Conservation (phyloP, 2,329 filamentous ascomycete species). For the Westerdykella aurantiaca region DNA sequence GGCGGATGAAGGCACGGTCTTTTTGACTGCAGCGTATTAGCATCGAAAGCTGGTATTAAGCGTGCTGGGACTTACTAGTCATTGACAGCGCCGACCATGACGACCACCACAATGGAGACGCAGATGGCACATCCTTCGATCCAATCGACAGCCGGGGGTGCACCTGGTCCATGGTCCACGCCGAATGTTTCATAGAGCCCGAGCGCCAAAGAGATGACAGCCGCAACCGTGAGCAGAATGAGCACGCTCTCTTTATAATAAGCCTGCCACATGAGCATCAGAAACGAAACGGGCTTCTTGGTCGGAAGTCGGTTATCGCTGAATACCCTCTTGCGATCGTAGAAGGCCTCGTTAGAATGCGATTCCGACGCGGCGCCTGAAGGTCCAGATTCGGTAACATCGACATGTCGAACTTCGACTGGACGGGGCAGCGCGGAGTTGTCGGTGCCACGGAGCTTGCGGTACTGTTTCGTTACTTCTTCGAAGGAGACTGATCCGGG, state of each 20-base stretch:
- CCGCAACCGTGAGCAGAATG: conserved; percentile 62
- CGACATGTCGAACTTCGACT: conserved; percentile 9
- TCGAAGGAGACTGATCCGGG: conserved; percentile 46
- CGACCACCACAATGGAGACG: conserved; percentile 35
- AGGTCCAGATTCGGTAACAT: conserved; percentile 11
- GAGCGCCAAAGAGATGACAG: conserved; percentile 61
- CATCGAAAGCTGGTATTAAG: too few relatives aligned
- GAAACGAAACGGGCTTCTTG: conserved; percentile 57
- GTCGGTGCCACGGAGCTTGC: conserved; percentile 16
- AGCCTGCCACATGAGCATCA: conserved; percentile 59
- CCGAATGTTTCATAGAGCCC: conserved; percentile 63
- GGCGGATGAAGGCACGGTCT: conserved; percentile 30
- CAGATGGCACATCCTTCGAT: conserved; percentile 36
- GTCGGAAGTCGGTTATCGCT: conserved; percentile 58
- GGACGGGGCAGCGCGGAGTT: conserved; percentile 11
- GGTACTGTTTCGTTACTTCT: conserved; percentile 43
- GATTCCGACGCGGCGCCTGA: conserved; percentile 4
- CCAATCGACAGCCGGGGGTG: conserved; percentile 40
- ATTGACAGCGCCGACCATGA: conserved; percentile 34
- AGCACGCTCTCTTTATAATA: conserved; percentile 72
- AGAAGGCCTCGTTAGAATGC: conserved; percentile 31
- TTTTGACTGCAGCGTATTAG: conserved; percentile 17
- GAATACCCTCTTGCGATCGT: conserved; percentile 56
- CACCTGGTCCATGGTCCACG: conserved; percentile 37
- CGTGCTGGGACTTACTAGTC: conserved; percentile 14